Conservation (phyloP, 2,329 filamentous ascomycete genomes). For the Aspergillus sp. region DNA sequence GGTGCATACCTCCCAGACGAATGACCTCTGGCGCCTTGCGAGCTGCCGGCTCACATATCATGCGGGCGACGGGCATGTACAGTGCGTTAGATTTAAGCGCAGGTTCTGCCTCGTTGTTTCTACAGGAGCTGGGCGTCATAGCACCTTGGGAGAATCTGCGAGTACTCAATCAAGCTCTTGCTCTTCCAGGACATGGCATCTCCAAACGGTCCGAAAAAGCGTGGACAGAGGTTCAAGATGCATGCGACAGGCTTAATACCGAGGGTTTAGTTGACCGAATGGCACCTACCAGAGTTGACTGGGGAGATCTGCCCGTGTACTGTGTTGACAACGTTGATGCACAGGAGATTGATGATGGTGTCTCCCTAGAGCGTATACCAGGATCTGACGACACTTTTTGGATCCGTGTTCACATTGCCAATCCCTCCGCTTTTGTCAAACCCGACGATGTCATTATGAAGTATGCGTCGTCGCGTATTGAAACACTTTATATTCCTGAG, state of each 20-base stretch:
- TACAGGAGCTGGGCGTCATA: conserved; percentile 63
- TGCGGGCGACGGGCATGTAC: conserved; percentile 59
- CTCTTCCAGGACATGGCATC: conserved; percentile 48
- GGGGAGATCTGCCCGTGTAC: conserved; percentile 56
- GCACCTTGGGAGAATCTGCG: conserved; percentile 57
- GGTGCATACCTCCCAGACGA: conserved; percentile 43
- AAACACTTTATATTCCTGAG: conserved; percentile 56
- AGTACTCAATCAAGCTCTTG: conserved; percentile 52
- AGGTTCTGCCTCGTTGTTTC: conserved; percentile 48
- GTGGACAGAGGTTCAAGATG: conserved; percentile 29
- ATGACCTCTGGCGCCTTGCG: conserved; percentile 41
- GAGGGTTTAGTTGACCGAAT: conserved; percentile 52
- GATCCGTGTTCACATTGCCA: conserved; percentile 63
- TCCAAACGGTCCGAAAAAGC: conserved; percentile 29
- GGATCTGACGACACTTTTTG: conserved; percentile 50
- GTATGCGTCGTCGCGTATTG: conserved; percentile 54
- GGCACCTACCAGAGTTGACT: conserved; percentile 57
- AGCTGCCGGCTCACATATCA: conserved; percentile 54
- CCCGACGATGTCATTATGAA: conserved; percentile 52
- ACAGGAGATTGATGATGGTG: conserved; percentile 62
- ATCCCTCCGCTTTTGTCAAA: conserved; percentile 61
- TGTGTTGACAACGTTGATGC: conserved; percentile 58
- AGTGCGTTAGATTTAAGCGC: conserved; percentile 37
- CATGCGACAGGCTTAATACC: conserved; percentile 22
- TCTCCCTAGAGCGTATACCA: conserved; percentile 55